Conservation (phyloP, 108 stramenopile species). For the Fistulifera solaris region DNA sequence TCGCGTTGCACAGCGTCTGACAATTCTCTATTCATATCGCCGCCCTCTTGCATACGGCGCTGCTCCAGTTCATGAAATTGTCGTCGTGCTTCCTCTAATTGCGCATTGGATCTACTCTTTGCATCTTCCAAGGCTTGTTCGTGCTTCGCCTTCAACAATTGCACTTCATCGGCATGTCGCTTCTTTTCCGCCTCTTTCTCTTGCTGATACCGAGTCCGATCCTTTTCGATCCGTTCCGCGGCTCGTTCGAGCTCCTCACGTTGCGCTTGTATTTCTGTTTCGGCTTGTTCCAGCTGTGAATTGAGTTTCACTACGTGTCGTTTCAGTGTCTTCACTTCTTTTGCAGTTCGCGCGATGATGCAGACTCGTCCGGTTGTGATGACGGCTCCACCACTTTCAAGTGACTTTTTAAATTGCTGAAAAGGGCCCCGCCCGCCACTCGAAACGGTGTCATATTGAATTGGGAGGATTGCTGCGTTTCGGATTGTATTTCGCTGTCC, state of each 20-base stretch:
- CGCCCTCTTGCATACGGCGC: slow-evolving; percentile 52
- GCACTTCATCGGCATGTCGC: slow-evolving; percentile 35
- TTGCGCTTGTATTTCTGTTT: slow-evolving; percentile 66
- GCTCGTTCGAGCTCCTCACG: slow-evolving; percentile 67
- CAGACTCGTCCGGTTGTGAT: not conserved
- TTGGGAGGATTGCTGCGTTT: not conserved
- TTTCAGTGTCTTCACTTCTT: slow-evolving; percentile 54
- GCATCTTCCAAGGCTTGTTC: slow-evolving; percentile 42
- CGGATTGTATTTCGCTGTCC: not conserved
- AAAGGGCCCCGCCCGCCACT: not conserved
- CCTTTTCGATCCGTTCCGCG: slow-evolving; percentile 68
- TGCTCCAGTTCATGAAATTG: slow-evolving; percentile 36
- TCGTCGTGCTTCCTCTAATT: slow-evolving; percentile 20
- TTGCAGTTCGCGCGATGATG: slow-evolving; percentile 22
- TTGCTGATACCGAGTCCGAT: slow-evolving; percentile 47
- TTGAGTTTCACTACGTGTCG: slow-evolving; percentile 72
- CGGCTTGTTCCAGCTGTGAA: slow-evolving; percentile 59
- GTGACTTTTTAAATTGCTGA: not conserved
- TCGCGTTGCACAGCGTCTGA: slow-evolving; percentile 52
- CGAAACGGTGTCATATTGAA: not conserved
- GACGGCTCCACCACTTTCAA: not conserved
- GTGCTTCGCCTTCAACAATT: slow-evolving; percentile 31
- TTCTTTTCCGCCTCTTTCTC: slow-evolving; percentile 43
- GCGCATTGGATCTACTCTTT: slow-evolving; percentile 30
- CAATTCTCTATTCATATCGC: slow-evolving; percentile 64